These are phyloP conservation scores for Kluyveromyces marxianus DNA, from an alignment of 1,139 yeast genomes.

Conservation along the genomic window DNA sequence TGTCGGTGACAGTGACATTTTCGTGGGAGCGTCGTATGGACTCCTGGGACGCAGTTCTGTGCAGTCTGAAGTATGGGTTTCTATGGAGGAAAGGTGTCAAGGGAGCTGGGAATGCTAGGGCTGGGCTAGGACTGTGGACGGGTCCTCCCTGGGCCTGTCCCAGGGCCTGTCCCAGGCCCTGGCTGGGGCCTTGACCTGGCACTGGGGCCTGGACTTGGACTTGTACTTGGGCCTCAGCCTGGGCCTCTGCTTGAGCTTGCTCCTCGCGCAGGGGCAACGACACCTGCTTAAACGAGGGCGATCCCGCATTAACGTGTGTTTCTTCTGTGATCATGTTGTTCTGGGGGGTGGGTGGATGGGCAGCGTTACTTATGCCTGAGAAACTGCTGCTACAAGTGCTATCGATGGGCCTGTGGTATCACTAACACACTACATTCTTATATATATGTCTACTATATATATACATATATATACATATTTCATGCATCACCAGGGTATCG, in stretches of 20 bases:
- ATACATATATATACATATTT: no score
- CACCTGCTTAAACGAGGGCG: no score
- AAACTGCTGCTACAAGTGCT: no score
- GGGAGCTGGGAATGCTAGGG: slow-evolving; percentile 2
- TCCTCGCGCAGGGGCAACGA: no score
- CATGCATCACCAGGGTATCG: no score
- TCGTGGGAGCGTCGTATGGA: neutral
- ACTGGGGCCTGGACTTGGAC: neutral
- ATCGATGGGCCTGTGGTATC: neutral
- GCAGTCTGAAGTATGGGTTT: slow-evolving; percentile 4
- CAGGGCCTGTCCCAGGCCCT: neutral
- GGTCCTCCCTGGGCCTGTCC: neutral
- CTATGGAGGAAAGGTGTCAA: slow-evolving; percentile 1
- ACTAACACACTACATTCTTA: neutral
- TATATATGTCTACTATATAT: no score
- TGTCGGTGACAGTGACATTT: neutral
- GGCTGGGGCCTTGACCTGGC: neutral
- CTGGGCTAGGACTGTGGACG: neutral
- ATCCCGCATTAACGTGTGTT: no score
- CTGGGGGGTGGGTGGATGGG: neutral
- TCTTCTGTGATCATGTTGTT: neutral
- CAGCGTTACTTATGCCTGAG: neutral
- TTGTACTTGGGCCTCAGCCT: no score
- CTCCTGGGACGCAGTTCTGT: slow-evolving; percentile 1
- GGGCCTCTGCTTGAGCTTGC: no score